Conservation (phyloP, 208 protist genomes). For the Acanthamoeba triangularis region DNA sequence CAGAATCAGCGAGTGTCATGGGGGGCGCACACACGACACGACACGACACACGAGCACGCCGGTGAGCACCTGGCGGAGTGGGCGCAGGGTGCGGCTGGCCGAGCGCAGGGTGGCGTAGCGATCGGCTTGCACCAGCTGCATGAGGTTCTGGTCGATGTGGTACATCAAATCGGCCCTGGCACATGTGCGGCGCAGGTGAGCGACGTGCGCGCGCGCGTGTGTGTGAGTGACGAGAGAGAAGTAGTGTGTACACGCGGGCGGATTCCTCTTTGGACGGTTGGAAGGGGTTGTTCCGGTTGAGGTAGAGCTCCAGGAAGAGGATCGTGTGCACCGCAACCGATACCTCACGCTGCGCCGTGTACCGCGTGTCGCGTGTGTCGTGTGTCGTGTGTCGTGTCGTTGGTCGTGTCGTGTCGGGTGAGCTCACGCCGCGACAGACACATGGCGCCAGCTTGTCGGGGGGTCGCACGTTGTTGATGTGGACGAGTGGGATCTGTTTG, state of each 20-base stretch:
- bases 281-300: background rate
- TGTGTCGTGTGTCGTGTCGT: no score
- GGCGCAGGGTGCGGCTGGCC: background rate
- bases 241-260: background rate
- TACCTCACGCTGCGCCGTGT: background rate
- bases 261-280: background rate
- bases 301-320: background rate
- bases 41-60: background rate
- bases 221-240: background rate
- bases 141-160: background rate
- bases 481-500: background rate
- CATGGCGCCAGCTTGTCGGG: no score
- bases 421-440: no score
- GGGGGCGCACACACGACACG: no score
- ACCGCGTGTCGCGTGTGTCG: background rate
- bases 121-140: conserved; percentile 10
- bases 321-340: background rate
- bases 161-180: background rate
- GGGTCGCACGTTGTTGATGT: background rate
- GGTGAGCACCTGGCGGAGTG: background rate
- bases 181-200: no score
- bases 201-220: background rate
- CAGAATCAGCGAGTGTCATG: background rate
- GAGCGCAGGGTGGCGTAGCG: conserved; percentile 15
- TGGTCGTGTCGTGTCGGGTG: no score